Evolutionary conservation across 805 yeast species (phyloP).

Genomic region (Lipomyces oligophaga): DNA sequence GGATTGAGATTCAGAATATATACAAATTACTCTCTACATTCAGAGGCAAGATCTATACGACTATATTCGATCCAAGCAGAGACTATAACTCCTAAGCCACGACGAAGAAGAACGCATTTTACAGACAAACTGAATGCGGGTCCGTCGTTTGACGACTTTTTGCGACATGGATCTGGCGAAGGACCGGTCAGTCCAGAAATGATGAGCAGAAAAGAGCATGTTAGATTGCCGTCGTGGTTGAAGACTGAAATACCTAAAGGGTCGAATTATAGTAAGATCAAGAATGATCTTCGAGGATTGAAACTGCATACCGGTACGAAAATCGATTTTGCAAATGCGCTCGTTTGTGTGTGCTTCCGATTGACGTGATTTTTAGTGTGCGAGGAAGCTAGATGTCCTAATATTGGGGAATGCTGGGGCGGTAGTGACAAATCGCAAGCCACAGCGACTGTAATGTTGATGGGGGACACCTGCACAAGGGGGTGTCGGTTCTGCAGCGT

Average conservation of each 20-base stretch:
- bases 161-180: slow-evolving; percentile 34
- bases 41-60: no score
- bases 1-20: no score
- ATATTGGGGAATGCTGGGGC: slow-evolving; percentile 99
- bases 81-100: no score
- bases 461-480: slow-evolving; percentile 98
- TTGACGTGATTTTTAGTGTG: slow-evolving; percentile 58
- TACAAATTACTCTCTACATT: no score
- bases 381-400: slow-evolving; percentile 99
- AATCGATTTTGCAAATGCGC: not conserved
- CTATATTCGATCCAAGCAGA: no score
- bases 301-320: slow-evolving; percentile 63
- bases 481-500: slow-evolving; percentile 99
- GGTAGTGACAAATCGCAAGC: slow-evolving; percentile 87
- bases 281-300: slow-evolving; percentile 81
- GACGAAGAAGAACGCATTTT: slow-evolving; percentile 47
- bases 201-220: slow-evolving; percentile 15
- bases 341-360: no score
- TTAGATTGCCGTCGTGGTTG: slow-evolving; percentile 82
- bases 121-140: slow-evolving; percentile 72
- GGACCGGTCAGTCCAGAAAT: slow-evolving; percentile 6
- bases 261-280: slow-evolving; percentile 69
- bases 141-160: slow-evolving; percentile 90
- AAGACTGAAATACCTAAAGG: slow-evolving; percentile 98
- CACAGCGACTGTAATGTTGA: slow-evolving; percentile 93